Base-by-base conservation (phyloP, 176 grass and related monocot species). In the Eragrostis nindensis region DNA sequence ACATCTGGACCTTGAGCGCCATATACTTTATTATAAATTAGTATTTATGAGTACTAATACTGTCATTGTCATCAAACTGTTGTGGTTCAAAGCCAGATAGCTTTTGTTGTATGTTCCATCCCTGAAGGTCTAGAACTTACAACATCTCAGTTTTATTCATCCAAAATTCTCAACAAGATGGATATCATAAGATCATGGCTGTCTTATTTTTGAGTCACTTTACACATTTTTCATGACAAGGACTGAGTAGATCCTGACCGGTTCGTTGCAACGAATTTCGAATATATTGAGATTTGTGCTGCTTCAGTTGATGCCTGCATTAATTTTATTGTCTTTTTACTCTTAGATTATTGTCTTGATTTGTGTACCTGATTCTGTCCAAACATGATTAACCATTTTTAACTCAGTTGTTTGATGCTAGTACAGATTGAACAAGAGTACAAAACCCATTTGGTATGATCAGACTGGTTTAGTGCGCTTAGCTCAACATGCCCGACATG, bases 261-360 rank as follows among this genome's bases (percentile, higher is more conserved):
- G 41, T 57, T 77, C 19, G 67, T 72, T 74, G 80, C 70, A 80
- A 69, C 10, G 54, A 73, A 64, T 70, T 64, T 70, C 11, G 1
- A 78, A 74, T 70, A 26, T 81, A 47, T 69, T 61, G 62, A 75
- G 32, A 62, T 84, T 69, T 84, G 22, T 70, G 53, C 63, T 75
- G 39, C 42, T 69, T 80, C 36, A 79, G 25, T 75, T 84, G 22
- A 12, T 88, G 54, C 39, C 19, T 70, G 62, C 3, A 40, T 75
- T 68, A 43, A 16, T 53, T 62, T 43, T 62, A 17, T 81, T 76
- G 45, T 29, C 16, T 70, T 60, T 79, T 60, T 73, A 56, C 39
- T 71, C 10, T 70, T 63, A 47, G 47, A 25, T 7, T 76, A 27
- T 65, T 44, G 40, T 81, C 55, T 64, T 85, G 77, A 68, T 81